A percentile compares a stretch with the other conserved stretches of the same genome.
These are phyloP conservation scores for Massariosphaeria phaeospora DNA, from an alignment of 495 filamentous ascomycete genomes.

Conservation along the genomic window DNA sequence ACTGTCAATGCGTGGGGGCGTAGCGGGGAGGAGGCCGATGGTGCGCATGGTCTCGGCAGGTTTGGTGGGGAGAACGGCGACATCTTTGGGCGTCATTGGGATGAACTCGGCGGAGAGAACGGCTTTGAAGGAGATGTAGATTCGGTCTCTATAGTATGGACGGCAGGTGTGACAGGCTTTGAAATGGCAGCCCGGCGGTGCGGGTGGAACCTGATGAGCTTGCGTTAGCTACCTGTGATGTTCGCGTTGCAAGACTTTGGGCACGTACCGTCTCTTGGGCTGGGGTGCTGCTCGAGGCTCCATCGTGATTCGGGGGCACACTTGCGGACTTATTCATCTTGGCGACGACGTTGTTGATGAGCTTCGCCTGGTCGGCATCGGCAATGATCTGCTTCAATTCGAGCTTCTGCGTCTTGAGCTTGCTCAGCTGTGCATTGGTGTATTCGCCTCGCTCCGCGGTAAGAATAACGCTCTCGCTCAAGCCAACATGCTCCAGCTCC, in stretches of 20 bases:
- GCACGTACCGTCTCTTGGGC: background rate
- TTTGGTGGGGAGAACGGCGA: constrained; percentile 26
- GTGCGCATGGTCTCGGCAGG: constrained; percentile 27
- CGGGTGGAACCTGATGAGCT: too few relatives aligned
- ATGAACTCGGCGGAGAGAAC: constrained; percentile 26
- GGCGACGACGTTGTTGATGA: background rate
- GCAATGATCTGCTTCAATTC: constrained; percentile 32
- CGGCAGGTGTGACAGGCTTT: constrained; percentile 39
- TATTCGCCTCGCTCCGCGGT: constrained; percentile 51
- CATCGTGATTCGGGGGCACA: constrained; percentile 5
- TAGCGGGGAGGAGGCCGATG: constrained; percentile 25
- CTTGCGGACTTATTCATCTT: background rate
- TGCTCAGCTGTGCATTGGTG: constrained; percentile 46
- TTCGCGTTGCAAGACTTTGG: background rate
- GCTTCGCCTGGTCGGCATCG: constrained; percentile 2
- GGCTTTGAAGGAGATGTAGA: constrained; percentile 38
- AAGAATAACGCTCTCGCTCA: constrained; percentile 41
- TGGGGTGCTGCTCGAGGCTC: background rate
- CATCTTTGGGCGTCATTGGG: constrained; percentile 33
- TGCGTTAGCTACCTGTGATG: too few relatives aligned
- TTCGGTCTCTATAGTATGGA: constrained; percentile 39
- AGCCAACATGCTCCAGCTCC: constrained; percentile 36
- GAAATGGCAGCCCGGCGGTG: constrained; percentile 32
- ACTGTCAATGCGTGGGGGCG: background rate
- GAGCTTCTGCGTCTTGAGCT: constrained; percentile 41